Evolutionary conservation across 1,284 basidiomycete genomes (phyloP).

Genomic region (Ganoderma sinense): DNA sequence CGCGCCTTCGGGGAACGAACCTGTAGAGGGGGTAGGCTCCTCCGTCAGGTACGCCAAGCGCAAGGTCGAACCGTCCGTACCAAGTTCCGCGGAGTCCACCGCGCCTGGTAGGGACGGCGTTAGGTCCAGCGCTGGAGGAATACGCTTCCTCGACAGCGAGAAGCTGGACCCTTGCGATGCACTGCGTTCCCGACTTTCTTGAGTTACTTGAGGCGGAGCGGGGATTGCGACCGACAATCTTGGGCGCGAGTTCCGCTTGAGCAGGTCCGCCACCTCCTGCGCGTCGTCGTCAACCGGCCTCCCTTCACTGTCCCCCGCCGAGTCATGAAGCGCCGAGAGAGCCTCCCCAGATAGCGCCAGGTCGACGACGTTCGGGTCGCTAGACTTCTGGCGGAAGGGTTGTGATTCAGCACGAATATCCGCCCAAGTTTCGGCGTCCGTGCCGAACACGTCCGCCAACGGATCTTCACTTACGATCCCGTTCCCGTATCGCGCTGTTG

Average conservation of each 20-base stretch:
- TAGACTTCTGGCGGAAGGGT: constrained; percentile 30
- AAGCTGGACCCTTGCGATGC: constrained; percentile 36
- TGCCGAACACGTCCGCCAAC: constrained; percentile 58
- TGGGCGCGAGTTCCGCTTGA: constrained; percentile 41
- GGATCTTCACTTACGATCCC: constrained; percentile 44
- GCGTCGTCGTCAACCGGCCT: constrained; percentile 27
- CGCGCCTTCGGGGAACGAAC: constrained; percentile 14
- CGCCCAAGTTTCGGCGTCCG: constrained; percentile 68
- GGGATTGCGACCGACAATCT: constrained; percentile 43
- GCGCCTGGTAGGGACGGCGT: constrained; percentile 31
- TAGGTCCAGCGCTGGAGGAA: constrained; percentile 62
- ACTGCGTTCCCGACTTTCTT: constrained; percentile 28
- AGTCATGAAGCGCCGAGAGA: constrained; percentile 48
- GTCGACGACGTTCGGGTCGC: constrained; percentile 56
- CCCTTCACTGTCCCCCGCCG: constrained; percentile 39
- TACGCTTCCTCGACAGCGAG: constrained; percentile 37
- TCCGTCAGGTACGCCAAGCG: constrained; percentile 43
- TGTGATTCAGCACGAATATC: constrained; percentile 51
- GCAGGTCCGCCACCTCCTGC: constrained; percentile 38
- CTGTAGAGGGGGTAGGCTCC: constrained; percentile 29
- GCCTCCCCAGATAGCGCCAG: constrained; percentile 61
- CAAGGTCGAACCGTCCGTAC: constrained; percentile 34
- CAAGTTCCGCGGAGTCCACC: constrained; percentile 29
- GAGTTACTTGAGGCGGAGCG: constrained; percentile 25
- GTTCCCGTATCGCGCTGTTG: constrained; percentile 32